Evolutionary conservation across 345 rosid genomes (phyloP), one percentile per base, ranked within the genome.

Genomic region (Tarenaya hassleriana): DNA sequence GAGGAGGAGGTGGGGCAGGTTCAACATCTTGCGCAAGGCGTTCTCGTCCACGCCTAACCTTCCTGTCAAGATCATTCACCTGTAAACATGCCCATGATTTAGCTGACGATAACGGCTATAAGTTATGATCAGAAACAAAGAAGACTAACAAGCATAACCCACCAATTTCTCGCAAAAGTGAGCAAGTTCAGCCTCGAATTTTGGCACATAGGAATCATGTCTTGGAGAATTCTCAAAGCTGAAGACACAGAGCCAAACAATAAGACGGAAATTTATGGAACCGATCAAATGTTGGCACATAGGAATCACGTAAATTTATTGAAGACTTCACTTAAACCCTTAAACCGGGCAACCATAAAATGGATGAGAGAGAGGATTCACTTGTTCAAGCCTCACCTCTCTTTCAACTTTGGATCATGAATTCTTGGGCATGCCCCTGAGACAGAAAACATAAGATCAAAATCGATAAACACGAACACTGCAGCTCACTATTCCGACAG

Each of bases 11-110:
- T 7, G 91, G 82, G 12, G 73, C 68, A 34, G 97, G 94, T 56
- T 85, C 99, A 35, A 82, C 72, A 27, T 81, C 97, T 73, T 92
- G 99, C 39, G 88, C 77, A 68, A 88, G 91, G 44, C 99, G 91
- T 51, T 92, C 99, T 57, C 91, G 73, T 14, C 99, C 99, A 64
- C 97, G 95, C 73, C 94, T 82, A 40, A 88, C 99, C 66, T 81
- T 85, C 77, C 97, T 78, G 58, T 92, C 99, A 61, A 92, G 79
- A 63, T 92, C 95, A 78, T 74, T 83, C 49, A 92, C 96, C 98
- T 92, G 50, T 44, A 58, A 60, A 16, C 60, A 44, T 20, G 45
- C 31, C 11, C 31, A 47, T 18, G 14, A n/a, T 10, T 64, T 20
- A 60, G 68, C 14, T 0, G 12, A 43, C 2, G 29, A 24, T 24